Base-by-base conservation (phyloP, 108 stramenopile species). In the Nannochloropsis salina region DNA sequence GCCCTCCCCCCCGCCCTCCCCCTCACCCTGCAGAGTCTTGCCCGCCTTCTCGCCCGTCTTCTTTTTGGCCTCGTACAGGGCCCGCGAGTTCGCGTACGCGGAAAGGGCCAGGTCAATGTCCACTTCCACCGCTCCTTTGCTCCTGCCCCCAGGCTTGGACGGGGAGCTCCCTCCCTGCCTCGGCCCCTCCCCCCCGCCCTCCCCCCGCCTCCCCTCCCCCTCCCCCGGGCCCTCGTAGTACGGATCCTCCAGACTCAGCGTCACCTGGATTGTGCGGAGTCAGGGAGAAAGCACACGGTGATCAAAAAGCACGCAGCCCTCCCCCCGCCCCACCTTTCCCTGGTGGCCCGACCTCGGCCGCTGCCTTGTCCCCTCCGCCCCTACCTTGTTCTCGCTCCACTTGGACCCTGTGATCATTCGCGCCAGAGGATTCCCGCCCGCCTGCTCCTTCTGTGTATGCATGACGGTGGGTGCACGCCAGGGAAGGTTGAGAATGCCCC, bases 21-120 rank as follows among this genome's bases (percentile, higher is more conserved):
- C 15, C 47, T 51, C 15, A 51, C 80, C 86, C 81, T 43, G 42
- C 4, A 86, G 45, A 18, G 86, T 86, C 40, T 86, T 86, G 45
- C 51, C 45, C 80, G 80, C 86, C 81, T 86, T 92, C 43, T 45
- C 61, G 82, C 83, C 43, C 21, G 90, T 88, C 42, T 44, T 41
- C 80, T 92, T 91, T 81, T 91, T 90, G 80, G 84, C 83, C 83
- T 81, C 82, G 90, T 91, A 91, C 90, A 90, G 44, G 41, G 44
- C 21, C 18, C 87, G 83, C 41, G 87, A 88, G 80, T 92, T 92
- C 42, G 90, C 91, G 79, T 87, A 85, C 44, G 91, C 91, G 18
- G 90, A 84, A 8, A 87, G 88, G 44, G 45, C 80, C 9, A 92
- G 40, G 86, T 92, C 90, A 21, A 91, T 87, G 44, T 88, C 86